Conservation (phyloP, 805 yeast genomes). For the Candida vartiovaarae region DNA sequence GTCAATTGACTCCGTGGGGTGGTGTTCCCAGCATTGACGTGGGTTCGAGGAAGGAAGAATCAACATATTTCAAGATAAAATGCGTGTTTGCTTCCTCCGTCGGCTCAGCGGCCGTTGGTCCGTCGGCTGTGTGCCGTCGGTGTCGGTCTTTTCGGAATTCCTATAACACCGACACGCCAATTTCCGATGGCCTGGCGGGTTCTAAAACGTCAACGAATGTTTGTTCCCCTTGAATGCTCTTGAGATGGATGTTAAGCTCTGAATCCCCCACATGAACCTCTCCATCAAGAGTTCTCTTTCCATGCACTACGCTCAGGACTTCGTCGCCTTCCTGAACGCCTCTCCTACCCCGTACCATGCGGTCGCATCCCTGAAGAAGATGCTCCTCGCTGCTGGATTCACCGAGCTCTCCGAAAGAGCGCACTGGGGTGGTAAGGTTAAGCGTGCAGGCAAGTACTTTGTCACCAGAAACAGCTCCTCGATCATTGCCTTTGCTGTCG, state of each 20-base stretch:
- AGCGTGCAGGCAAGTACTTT: constrained; percentile 60
- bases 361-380: constrained; percentile 55
- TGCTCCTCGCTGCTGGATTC: constrained; percentile 58
- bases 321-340: constrained; percentile 68
- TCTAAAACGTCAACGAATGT: too few species aligned
- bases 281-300: constrained; percentile 15
- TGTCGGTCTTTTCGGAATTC: too few species aligned
- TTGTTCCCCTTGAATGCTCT: too few species aligned
- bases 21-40: too few species aligned
- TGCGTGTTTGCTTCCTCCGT: too few species aligned
- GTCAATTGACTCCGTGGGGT: too few species aligned
- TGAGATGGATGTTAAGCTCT: neutral
- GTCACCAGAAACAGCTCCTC: constrained; percentile 90
- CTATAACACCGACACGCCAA: too few species aligned
- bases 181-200: too few species aligned
- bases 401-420: constrained; percentile 64
- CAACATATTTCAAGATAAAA: too few species aligned
- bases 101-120: too few species aligned
- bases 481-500: constrained; percentile 79
- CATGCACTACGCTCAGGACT: constrained; percentile 35
- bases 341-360: constrained; percentile 97
- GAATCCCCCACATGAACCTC: constrained; percentile 1
- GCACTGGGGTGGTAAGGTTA: constrained; percentile 54
- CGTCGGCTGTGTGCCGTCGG: too few species aligned
- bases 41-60: too few species aligned